A percentile compares a stretch with the other conserved stretches of the same genome.
Evolutionary conservation across 257 asterid species (phyloP).

Genomic region (Misopates orontium): DNA sequence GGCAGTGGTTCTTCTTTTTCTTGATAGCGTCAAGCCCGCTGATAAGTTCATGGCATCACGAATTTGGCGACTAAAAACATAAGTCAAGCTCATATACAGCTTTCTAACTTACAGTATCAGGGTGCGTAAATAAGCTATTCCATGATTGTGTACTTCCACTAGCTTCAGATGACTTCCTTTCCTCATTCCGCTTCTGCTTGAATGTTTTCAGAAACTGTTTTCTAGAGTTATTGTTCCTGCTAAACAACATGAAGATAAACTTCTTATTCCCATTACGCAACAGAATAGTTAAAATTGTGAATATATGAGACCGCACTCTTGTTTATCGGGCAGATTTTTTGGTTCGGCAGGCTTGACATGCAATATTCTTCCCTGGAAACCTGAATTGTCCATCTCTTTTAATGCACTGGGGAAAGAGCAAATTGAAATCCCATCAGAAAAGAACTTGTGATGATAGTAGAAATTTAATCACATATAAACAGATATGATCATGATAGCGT

Average conservation of each 20-base stretch:
- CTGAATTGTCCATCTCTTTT: conserved; percentile 71
- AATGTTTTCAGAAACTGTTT: conserved; percentile 56
- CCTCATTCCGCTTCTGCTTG: conserved; percentile 68
- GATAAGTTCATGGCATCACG: conserved; percentile 5
- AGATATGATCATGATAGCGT: background rate
- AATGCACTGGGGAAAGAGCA: conserved; percentile 62
- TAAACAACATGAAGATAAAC: conserved; percentile 21
- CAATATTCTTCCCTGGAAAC: conserved; percentile 90
- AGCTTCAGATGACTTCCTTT: conserved; percentile 82
- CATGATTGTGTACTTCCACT: conserved; percentile 85
- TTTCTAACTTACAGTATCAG: conserved; percentile 75
- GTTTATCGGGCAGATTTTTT: conserved; percentile 41
- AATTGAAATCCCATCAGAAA: background rate
- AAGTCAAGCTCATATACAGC: conserved; percentile 16
- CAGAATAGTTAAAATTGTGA: conserved; percentile 10
- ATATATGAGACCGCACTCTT: conserved; percentile 59
- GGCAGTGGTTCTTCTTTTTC: background rate
- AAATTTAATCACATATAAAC: background rate
- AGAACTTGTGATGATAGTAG: background rate
- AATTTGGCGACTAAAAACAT: conserved; percentile 3
- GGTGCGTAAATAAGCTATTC: conserved; percentile 86
- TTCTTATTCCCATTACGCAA: background rate
- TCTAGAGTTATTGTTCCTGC: conserved; percentile 43
- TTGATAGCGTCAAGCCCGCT: conserved; percentile 4
- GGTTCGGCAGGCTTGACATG: conserved; percentile 89